Evolutionary conservation across 73 alveolate genomes (phyloP), one percentile per base, ranked within the genome.

Genomic region (Paramecium bursaria): DNA sequence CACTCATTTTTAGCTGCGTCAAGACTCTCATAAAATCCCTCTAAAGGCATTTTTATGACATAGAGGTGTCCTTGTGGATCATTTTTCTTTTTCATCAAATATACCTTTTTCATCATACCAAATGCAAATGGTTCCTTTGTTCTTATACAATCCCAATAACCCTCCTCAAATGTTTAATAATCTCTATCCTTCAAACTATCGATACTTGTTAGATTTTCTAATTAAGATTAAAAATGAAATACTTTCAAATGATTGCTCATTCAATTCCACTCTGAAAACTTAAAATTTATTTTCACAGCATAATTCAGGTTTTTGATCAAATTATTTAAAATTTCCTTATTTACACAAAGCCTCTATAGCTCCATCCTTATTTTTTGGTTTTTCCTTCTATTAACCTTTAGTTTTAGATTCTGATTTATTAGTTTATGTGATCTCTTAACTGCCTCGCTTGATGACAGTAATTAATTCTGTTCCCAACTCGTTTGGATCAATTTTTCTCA

Each of bases 91-190:
- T 67, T 61, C 80, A 61, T 61, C 42, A 61, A 35, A 61, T 15
- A 61, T 1, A 61, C 46, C 5, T 61, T 33, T 33, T 61, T 61
- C 47, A 61, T 61, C 57, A 33, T 61, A 33, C 80, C 60, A 61
- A 61, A 61, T n/a, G 80, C 80, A 61, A 35, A 61, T 33, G 80
- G 80, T 33, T 0, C 7, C 42, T 61, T 25, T 35, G 80, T 61
- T 61, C 80, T 61, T 1, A 61, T n/a, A 17, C 80, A 61, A 14
- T 29, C 10, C 82, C 82, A 67, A n/a, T 1, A 15, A 13, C 82
- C 82, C 33, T 67, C 44, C 21, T 31, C 42, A 1, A 0, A 9
- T 39, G 14, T 25, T 7, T 39, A 39, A 39, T 39, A 11, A 39
- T 11, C 49, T 11, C 11, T 11, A 39, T 5, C 5, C 49, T 39